A percentile compares a stretch with the other conserved stretches of the same genome.
These are phyloP conservation scores for Syncephalis plumigaleata DNA, from an alignment of 371 early-diverging fungal genomes.

Conservation along the genomic window DNA sequence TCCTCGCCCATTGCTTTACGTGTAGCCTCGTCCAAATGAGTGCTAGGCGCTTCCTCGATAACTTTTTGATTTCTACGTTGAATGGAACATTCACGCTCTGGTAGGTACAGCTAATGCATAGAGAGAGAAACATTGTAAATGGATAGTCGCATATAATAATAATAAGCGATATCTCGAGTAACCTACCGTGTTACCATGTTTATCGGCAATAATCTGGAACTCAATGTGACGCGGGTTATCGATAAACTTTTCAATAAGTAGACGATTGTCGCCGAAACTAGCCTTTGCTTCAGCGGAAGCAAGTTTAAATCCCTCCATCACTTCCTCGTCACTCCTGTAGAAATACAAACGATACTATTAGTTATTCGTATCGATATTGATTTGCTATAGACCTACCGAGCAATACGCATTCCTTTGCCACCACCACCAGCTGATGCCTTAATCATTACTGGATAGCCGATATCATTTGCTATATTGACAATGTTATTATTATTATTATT, in stretches of 20 bases:
- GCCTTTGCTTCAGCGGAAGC: slow-evolving; percentile 71
- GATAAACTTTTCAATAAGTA: slow-evolving; percentile 89
- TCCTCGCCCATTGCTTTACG: slow-evolving; percentile 67
- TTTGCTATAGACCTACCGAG: slow-evolving; percentile 11
- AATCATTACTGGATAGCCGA: slow-evolving; percentile 71
- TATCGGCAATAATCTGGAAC: slow-evolving; percentile 54
- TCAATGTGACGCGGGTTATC: slow-evolving; percentile 82
- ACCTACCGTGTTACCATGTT: slow-evolving; percentile 30
- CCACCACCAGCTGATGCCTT: slow-evolving; percentile 88
- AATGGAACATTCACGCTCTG: slow-evolving; percentile 83
- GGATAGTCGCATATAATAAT: not conserved
- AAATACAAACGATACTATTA: slow-evolving; percentile 1
- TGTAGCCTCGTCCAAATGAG: slow-evolving; percentile 35
- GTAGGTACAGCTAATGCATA: slow-evolving; percentile 30
- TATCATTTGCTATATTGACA: slow-evolving; percentile 16
- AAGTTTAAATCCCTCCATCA: slow-evolving; percentile 59
- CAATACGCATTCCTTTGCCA: slow-evolving; percentile 83
- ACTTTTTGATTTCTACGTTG: slow-evolving; percentile 82
- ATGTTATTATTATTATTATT: not conserved
- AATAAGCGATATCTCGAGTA: not conserved
- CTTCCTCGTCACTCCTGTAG: slow-evolving; percentile 37
- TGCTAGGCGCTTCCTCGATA: slow-evolving; percentile 64
- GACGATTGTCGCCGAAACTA: slow-evolving; percentile 75
- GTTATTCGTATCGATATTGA: not conserved
- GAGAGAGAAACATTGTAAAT: slow-evolving; percentile 12